Base-by-base conservation (phyloP, 768 basidiomycete species). In the Rhizopogon sp. region DNA sequence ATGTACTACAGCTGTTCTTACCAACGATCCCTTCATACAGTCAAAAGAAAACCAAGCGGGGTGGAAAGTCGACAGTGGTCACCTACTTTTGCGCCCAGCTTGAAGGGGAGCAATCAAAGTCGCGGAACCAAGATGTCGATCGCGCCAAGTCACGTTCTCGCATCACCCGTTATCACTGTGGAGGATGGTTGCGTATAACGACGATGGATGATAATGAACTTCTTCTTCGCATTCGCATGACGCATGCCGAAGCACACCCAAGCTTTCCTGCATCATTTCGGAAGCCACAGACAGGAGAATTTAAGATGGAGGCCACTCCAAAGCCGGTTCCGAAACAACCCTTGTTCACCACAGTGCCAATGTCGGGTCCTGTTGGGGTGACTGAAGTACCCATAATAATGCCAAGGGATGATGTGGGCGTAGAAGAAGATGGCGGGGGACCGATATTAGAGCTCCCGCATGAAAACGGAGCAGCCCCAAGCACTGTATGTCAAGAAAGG, bases 151-250 rank as follows among this genome's bases (percentile, higher is more conserved):
- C 70, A 47, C 66, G 68, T 16, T 66, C 64, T 54, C 67, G 70
- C 43, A 70, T 70, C 56, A 68, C 65, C 1, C 68, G 68, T 37
- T 70, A 68, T 25, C 70, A 71, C 39, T 70, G 68, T 33, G 68
- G 70, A 2, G 68, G 68, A 16, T 70, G 68, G 68, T 61, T 70
- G 22, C 68, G 70, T 20, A 71, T 70, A 56, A 70, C 68, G 29
- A 70, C 71, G 55, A 68, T 70, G 70, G 70, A 70, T 20, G 70
- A 70, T 52, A 70, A 71, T 43, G 68, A 70, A 43, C 62, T 62
- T 29, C 68, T 71, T 28, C 53, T 70, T 33, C 68, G 68, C 29
- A 71, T 70, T 61, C 68, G 68, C 52, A 70, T 70, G 70, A 71
- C 68, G 0, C 68, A 70, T 39, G 66, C 70, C 17, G 70, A 70